These are phyloP conservation scores for Lepiota brunneoincarnata DNA, from an alignment of 768 basidiomycete species.

Conservation along the genomic window DNA sequence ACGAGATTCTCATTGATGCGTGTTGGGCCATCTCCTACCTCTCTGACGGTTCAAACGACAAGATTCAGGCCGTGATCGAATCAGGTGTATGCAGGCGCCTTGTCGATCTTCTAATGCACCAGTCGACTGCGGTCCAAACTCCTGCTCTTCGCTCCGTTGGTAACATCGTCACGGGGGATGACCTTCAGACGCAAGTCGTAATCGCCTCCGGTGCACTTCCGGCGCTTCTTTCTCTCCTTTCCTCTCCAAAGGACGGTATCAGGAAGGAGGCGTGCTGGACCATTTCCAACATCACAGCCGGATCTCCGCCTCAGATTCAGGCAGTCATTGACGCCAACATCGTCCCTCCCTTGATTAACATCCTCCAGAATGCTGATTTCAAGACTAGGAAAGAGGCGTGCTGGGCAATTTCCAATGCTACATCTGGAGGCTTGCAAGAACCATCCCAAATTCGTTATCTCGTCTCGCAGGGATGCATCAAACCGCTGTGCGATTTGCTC, in stretches of 20 bases:
- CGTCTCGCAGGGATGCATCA: constrained; percentile 96
- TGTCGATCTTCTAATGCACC: constrained; percentile 95
- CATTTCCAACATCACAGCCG: constrained; percentile 97
- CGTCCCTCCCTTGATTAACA: constrained; percentile 97
- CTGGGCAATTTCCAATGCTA: constrained; percentile 99
- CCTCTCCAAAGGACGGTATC: constrained; percentile 97
- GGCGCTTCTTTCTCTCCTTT: constrained; percentile 88
- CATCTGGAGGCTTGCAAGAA: constrained; percentile 95
- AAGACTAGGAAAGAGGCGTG: constrained; percentile 99
- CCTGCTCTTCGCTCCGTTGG: constrained; percentile 98
- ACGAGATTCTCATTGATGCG: constrained; percentile 98
- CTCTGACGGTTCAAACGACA: constrained; percentile 98
- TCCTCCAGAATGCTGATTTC: constrained; percentile 96
- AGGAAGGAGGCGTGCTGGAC: constrained; percentile 99
- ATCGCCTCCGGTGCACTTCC: constrained; percentile 97
- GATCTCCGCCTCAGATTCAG: constrained; percentile 96
- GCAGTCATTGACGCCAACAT: constrained; percentile 97
- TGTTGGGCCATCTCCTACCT: constrained; percentile 99
- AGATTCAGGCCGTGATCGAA: constrained; percentile 99
- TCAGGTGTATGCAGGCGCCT: constrained; percentile 96
- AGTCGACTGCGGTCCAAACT: constrained; percentile 93
- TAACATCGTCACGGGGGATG: constrained; percentile 99
- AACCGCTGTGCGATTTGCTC: constrained; percentile 94
- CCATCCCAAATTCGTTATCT: constrained; percentile 97
- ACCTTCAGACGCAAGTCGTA: constrained; percentile 98